These are phyloP conservation scores for Mycena sp. DNA, from an alignment of 1,284 basidiomycete species.

Conservation along the genomic window DNA sequence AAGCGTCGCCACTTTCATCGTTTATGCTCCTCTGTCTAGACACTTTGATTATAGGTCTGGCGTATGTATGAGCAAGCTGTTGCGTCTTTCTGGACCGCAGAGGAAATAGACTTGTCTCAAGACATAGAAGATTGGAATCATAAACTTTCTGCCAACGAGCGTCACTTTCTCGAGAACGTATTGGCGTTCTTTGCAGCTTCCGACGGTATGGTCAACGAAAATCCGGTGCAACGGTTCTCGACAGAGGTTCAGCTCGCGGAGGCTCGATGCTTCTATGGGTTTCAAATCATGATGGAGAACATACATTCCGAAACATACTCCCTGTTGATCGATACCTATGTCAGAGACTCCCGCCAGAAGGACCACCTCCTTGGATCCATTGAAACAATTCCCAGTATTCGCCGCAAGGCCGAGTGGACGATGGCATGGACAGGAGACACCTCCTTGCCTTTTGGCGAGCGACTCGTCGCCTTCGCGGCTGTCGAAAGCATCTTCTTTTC, in stretches of 20 bases:
- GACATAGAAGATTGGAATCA: conserved; percentile 10
- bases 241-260: conserved; percentile 68
- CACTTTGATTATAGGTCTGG: conserved; percentile 11
- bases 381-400: conserved; percentile 92
- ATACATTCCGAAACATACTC: conserved; percentile 98
- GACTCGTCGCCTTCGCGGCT: conserved; percentile 94
- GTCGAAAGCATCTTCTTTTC: conserved; percentile 99
- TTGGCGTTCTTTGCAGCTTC: conserved; percentile 83
- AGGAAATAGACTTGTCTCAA: conserved; percentile 15
- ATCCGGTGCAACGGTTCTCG: conserved; percentile 89
- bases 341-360: conserved; percentile 87
- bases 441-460: conserved; percentile 87
- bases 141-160: conserved; percentile 1
- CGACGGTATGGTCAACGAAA: conserved; percentile 98
- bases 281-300: conserved; percentile 99
- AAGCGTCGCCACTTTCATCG: conserved; percentile 31
- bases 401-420: conserved; percentile 94
- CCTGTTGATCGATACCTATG: conserved; percentile 97
- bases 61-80: conserved; percentile 13
- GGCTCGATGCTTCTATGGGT: conserved; percentile 97
- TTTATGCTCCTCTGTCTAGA: neutral
- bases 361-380: conserved; percentile 93
- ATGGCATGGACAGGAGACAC: conserved; percentile 92
- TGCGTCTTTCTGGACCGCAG: conserved; percentile 19
- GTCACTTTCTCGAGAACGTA: conserved; percentile 1